Conservation (phyloP, 371 early-diverging fungal species). For the Mucor racemosus region DNA sequence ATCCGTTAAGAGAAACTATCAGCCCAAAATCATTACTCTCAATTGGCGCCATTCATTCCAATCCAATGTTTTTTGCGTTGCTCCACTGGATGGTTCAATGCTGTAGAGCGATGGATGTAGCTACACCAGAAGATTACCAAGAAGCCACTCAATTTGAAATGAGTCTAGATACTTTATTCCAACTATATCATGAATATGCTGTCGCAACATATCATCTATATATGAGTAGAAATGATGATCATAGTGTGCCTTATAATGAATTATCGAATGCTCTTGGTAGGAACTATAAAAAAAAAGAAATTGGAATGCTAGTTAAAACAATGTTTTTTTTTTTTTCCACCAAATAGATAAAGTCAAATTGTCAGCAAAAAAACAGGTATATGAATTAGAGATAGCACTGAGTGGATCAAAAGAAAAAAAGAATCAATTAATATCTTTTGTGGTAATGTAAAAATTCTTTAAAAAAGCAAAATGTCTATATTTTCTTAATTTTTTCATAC, state of each 20-base stretch:
- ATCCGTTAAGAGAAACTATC: conserved; percentile 12
- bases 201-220: not conserved
- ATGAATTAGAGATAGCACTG: too few relatives aligned
- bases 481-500: not conserved
- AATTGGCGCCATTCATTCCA: conserved; percentile 17
- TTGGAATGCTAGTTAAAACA: too few relatives aligned
- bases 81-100: conserved; percentile 15
- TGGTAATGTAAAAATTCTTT: too few relatives aligned
- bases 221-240: not conserved
- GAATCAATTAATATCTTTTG: too few relatives aligned
- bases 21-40: conserved; percentile 9
- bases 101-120: not conserved
- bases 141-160: not conserved
- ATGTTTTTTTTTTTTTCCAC: too few relatives aligned
- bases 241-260: not conserved
- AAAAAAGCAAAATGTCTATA: not conserved
- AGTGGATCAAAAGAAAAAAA: too few relatives aligned
- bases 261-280: not conserved
- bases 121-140: not conserved
- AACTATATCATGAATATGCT: not conserved
- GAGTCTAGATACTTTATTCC: not conserved
- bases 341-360: too few relatives aligned
- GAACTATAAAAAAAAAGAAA: not conserved
- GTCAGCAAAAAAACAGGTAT: too few relatives aligned
- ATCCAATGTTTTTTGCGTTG: conserved; percentile 8